phyloP scores from a whole-genome alignment of 1,284 basidiomycete species.

The Mrakiaceae sp. region DNA sequence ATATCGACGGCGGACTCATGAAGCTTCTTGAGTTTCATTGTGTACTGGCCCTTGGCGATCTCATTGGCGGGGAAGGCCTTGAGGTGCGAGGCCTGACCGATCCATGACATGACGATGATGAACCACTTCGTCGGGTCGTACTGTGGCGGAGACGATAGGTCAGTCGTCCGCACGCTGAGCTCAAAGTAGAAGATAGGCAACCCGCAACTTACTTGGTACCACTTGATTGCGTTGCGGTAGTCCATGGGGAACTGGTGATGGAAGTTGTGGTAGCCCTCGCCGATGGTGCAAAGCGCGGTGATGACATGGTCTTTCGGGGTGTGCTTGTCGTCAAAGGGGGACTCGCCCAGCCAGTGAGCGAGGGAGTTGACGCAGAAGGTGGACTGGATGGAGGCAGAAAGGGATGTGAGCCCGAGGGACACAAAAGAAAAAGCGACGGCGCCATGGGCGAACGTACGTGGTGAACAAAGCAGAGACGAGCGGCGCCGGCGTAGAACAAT shows the following conservation, averaged over 20 bases:
- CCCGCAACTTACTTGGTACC: constrained; percentile 58
- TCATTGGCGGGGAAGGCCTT: constrained; percentile 92
- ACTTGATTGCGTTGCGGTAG: constrained; percentile 83
- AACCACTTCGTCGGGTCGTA: constrained; percentile 77
- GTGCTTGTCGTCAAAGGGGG: constrained; percentile 90
- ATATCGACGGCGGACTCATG: constrained; percentile 58
- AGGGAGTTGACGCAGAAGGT: constrained; percentile 94
- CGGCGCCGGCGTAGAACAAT: constrained; percentile 72
- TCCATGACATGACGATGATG: constrained; percentile 51
- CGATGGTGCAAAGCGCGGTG: constrained; percentile 76
- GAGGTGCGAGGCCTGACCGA: constrained; percentile 74
- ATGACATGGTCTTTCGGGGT: constrained; percentile 79
- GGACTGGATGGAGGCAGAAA: constrained; percentile 42
- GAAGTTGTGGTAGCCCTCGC: constrained; percentile 96
- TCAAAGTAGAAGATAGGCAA: too few species aligned
- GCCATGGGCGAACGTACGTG: constrained; percentile 47
- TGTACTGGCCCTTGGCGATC: constrained; percentile 74
- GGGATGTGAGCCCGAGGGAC: neutral
- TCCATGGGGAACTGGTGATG: constrained; percentile 92
- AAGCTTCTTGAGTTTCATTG: constrained; percentile 81
- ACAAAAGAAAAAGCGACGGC: neutral
- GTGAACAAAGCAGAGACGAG: constrained; percentile 74
- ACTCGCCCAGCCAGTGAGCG: constrained; percentile 85
- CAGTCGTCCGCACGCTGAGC: too few species aligned
- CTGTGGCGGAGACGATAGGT: neutral